phyloP scores from a whole-genome alignment of 441 rosid genomes.

The Eutrema salsugineum region DNA sequence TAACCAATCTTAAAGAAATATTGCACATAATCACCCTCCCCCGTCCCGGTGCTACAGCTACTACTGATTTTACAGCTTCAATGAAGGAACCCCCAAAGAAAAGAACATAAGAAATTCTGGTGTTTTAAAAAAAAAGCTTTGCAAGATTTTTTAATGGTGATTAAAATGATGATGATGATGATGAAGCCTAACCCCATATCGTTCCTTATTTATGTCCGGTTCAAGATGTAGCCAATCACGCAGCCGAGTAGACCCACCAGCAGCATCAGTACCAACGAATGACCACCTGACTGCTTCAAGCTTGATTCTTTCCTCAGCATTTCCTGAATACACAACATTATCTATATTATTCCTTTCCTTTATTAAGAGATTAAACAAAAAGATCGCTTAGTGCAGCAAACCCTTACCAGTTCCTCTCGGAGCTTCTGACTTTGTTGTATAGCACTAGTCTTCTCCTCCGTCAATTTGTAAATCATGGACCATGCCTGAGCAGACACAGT shows the following conservation, averaged over 20 bases:
- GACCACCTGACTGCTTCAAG: constrained; percentile 37
- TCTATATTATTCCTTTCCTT: not conserved
- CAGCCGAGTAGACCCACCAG: constrained; percentile 51
- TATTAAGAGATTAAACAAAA: not conserved
- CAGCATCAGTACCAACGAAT: constrained; percentile 38
- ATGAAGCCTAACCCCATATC: not conserved
- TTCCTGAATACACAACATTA: constrained; percentile 20
- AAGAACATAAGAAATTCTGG: not conserved
- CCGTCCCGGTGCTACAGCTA: constrained; percentile 7
- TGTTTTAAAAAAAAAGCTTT: not conserved
- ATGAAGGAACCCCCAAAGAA: not conserved
- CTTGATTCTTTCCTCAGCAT: constrained; percentile 17
- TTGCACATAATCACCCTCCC: not conserved
- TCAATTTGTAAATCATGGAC: constrained; percentile 60
- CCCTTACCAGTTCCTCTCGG: constrained; percentile 63
- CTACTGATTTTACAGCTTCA: constrained; percentile 10
- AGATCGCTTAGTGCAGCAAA: not conserved
- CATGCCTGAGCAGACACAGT: constrained; percentile 20
- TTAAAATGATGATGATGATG: not conserved
- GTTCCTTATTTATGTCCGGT: constrained; percentile 24
- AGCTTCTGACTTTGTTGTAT: constrained; percentile 56
- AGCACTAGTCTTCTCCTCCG: constrained; percentile 72
- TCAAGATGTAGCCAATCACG: constrained; percentile 45
- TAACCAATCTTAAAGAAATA: not conserved
- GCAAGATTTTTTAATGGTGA: not conserved